These are phyloP conservation scores for Apiospora malaysiana DNA, from an alignment of 2,329 filamentous ascomycete species.

Conservation along the genomic window DNA sequence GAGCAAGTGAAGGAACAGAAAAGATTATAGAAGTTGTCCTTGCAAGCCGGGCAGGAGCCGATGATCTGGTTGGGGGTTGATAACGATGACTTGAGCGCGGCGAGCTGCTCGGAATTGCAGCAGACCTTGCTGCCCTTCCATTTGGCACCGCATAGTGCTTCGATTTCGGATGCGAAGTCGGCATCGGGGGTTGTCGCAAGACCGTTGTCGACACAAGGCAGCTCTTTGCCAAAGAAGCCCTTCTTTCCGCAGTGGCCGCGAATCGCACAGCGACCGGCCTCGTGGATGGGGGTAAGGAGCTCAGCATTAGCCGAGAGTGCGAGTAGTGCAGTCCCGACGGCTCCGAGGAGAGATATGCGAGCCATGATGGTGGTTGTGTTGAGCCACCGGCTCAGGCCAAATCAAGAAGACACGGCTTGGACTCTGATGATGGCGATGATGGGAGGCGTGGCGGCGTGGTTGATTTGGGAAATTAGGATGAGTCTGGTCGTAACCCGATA, in stretches of 20 bases:
- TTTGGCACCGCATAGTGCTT: conserved; percentile 84
- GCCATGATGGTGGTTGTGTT: conserved; percentile 17
- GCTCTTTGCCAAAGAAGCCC: conserved; percentile 84
- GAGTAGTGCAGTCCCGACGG: conserved; percentile 3
- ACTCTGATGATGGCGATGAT: background rate
- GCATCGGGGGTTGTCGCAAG: conserved; percentile 76
- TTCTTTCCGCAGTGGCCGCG: conserved; percentile 91
- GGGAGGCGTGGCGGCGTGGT: background rate
- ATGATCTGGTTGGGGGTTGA: conserved; percentile 88
- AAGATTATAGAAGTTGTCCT: conserved; percentile 97
- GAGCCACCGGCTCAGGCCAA: conserved; percentile 17
- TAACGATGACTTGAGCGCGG: conserved; percentile 81
- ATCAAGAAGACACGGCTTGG: conserved; percentile 1
- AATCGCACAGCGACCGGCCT: conserved; percentile 87
- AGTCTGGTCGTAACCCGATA: background rate
- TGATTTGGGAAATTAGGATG: background rate
- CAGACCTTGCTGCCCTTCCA: conserved; percentile 87
- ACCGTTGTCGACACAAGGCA: conserved; percentile 93
- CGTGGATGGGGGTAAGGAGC: conserved; percentile 68
- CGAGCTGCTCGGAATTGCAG: conserved; percentile 82
- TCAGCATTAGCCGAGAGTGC: conserved; percentile 29
- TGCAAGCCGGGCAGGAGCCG: conserved; percentile 93
- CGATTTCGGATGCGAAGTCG: conserved; percentile 75
- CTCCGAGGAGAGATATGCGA: conserved; percentile 13
- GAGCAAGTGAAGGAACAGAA: conserved; percentile 99